Conservation (phyloP, 2,329 filamentous ascomycete genomes). For the Purpureocillium takamizusanense region DNA sequence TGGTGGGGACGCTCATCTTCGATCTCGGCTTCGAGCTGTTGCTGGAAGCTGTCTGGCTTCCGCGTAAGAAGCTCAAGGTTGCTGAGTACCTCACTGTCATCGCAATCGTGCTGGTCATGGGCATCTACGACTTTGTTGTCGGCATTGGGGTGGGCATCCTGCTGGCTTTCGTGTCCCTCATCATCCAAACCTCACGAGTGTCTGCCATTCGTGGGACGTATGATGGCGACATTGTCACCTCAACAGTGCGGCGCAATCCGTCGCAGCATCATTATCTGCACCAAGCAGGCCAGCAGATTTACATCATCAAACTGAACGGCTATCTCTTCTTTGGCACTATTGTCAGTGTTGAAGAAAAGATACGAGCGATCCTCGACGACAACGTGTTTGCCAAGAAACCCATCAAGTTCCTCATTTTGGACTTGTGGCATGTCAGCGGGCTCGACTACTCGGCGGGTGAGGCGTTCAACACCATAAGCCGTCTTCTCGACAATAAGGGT, state of each 20-base stretch:
- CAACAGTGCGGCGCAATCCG: conserved; percentile 84
- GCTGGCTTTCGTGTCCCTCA: conserved; percentile 81
- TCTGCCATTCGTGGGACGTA: conserved; percentile 88
- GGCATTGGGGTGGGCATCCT: conserved; percentile 90
- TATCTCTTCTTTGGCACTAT: conserved; percentile 99
- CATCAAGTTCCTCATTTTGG: conserved; percentile 83
- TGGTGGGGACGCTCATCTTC: conserved; percentile 92
- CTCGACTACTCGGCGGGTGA: conserved; percentile 95
- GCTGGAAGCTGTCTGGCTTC: conserved; percentile 78
- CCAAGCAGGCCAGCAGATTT: conserved; percentile 79
- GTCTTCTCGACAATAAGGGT: conserved; percentile 66
- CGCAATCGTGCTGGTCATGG: conserved; percentile 90
- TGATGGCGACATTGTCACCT: conserved; percentile 79
- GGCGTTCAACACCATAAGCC: conserved; percentile 86
- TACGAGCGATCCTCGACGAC: conserved; percentile 73
- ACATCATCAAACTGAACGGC: conserved; percentile 83
- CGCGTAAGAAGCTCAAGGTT: conserved; percentile 76
- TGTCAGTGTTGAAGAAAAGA: conserved; percentile 84
- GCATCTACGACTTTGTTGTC: conserved; percentile 89
- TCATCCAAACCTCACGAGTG: conserved; percentile 83
- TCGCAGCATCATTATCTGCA: conserved; percentile 81
- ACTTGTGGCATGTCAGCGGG: conserved; percentile 81
- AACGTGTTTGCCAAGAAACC: conserved; percentile 68
- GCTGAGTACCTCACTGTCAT: conserved; percentile 88
- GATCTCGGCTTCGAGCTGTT: conserved; percentile 88